Evolutionary conservation across 805 yeast species (phyloP), one percentile per base, ranked within the genome.

Genomic region (Lachancea nothofagi): DNA sequence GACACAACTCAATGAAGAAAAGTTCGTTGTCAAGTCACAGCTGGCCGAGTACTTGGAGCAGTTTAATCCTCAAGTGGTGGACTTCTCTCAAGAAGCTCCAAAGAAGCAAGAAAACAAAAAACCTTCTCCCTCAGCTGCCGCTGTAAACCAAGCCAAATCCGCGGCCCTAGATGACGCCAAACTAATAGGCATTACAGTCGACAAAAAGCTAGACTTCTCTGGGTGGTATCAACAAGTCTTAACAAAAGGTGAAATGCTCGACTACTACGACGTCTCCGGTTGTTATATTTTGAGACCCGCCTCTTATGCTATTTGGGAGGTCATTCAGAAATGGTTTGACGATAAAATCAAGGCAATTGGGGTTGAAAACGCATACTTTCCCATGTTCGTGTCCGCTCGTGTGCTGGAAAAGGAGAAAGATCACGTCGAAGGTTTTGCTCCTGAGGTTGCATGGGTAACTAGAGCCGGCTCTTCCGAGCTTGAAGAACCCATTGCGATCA

Each of bases 391-490:
- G 36, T 88, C 97, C 7, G 72, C 85, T 33, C 77, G 80, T 53
- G 98, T 94, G 17, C 72, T 93, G 56, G 97, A 94, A 70, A 87
- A 81, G 70, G 99, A 93, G 72, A 93, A 93, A 69, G 99, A 93
- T 61, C 99, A 93, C 63, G 78, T 93, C 54, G 98, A 93, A 67
- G 99, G 99, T 32, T 93, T 93, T 64, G 98, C 99, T 33, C 98
- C 99, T 19, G 99, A 93, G 68, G 99, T 93, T 41, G 99, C 99
- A 19, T 93, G 99, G 99, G 98, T 93, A 52, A 93, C 99, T 41
- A 79, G 73, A 57, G 99, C 99, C 40, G 99, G 99, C 56, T 64
- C 70, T 23, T 83, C 95, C 24, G 97, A 93, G 36, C 74, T 93
- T 54, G 98, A 94, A 42, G 98, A 93, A 70, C 97, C 96, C 55